These are phyloP conservation scores for Cylindrotheca closterium DNA, from an alignment of 108 stramenopile species.

Conservation along the genomic window DNA sequence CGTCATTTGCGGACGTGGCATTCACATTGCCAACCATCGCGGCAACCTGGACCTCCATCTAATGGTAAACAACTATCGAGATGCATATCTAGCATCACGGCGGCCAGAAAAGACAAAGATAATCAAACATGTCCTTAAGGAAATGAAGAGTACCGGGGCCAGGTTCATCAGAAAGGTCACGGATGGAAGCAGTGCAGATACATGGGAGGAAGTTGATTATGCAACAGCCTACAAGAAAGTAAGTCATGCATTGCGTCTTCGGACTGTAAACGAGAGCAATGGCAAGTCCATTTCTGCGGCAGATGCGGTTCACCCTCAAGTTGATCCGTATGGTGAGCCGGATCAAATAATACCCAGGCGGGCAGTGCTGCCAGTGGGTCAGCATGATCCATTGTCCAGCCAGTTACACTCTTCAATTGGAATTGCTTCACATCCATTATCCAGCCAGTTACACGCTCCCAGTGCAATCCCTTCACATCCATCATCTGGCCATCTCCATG, in stretches of 20 bases:
- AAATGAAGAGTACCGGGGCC: background rate
- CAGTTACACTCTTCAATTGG: no score
- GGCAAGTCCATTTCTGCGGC: no score
- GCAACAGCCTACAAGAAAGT: background rate
- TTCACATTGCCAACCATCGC: conserved; percentile 53
- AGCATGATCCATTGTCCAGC: no score
- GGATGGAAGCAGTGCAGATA: background rate
- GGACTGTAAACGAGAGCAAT: background rate
- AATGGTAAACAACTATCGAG: conserved; percentile 40
- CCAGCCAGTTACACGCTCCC: no score
- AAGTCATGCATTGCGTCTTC: background rate
- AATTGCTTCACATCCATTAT: no score
- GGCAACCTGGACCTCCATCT: conserved; percentile 58
- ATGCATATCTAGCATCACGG: conserved; percentile 27
- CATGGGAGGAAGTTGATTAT: background rate
- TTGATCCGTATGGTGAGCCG: no score
- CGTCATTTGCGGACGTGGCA: conserved; percentile 61
- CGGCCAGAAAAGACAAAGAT: background rate
- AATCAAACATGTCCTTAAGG: background rate
- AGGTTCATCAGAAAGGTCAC: background rate
- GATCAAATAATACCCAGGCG: no score
- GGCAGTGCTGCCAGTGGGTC: no score
- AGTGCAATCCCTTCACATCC: no score
- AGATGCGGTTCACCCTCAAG: no score
- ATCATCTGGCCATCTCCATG: no score